phyloP scores from a whole-genome alignment of 331 rosid species.

The Acacia pycnantha region DNA sequence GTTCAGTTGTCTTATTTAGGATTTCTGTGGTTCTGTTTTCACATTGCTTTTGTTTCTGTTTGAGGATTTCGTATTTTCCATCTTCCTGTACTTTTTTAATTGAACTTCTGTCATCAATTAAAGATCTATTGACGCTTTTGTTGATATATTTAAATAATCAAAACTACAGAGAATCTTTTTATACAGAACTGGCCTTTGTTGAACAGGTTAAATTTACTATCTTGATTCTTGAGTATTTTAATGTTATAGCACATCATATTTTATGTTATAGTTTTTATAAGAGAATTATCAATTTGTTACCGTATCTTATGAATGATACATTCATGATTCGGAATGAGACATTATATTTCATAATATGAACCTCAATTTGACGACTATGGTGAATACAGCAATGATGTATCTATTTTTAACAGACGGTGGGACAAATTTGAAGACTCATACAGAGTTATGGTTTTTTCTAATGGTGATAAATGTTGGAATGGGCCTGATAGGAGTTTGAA shows the following conservation, averaged over 20 bases:
- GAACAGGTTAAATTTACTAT: not conserved
- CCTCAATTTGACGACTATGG: not conserved
- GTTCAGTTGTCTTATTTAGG: not conserved
- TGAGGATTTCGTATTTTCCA: not conserved
- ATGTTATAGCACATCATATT: not conserved
- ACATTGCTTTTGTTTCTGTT: not conserved
- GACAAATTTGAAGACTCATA: conserved; percentile 92
- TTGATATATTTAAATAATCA: not conserved
- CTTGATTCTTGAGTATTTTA: not conserved
- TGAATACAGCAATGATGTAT: conserved; percentile 13
- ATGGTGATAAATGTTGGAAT: conserved; percentile 97
- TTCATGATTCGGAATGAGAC: not conserved
- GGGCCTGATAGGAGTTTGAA: conserved; percentile 98
- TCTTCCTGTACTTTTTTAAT: not conserved
- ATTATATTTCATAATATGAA: not conserved
- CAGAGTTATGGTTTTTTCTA: conserved; percentile 74
- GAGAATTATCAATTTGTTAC: not conserved
- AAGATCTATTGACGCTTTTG: not conserved
- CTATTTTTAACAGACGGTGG: conserved; percentile 65
- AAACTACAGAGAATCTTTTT: not conserved
- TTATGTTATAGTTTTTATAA: not conserved
- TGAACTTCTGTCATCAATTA: not conserved
- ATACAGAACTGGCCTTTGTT: not conserved
- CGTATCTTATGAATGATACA: not conserved
- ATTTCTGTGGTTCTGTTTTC: not conserved